A percentile compares a stretch with the other conserved stretches of the same genome.
Evolutionary conservation across 305 asterid species (phyloP).

Genomic region (Solanum chacoense): DNA sequence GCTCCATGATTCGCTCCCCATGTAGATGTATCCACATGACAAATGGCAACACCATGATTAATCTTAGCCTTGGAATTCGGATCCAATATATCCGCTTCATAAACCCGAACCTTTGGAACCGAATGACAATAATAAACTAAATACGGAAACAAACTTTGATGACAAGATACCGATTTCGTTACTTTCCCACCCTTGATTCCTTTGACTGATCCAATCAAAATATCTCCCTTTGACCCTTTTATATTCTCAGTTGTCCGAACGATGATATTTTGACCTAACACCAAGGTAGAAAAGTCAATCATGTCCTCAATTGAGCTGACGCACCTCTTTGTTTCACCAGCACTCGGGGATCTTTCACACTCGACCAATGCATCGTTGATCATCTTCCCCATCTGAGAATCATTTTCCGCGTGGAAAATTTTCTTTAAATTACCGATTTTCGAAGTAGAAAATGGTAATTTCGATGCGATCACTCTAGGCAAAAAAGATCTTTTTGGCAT

Average conservation of each 20-base stretch:
- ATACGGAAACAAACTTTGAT: conserved; percentile 71
- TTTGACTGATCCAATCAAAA: conserved; percentile 43
- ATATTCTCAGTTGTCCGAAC: conserved; percentile 49
- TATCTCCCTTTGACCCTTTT: conserved; percentile 26
- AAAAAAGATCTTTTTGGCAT: conserved; percentile 88
- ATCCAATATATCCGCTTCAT: conserved; percentile 66
- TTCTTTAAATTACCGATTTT: conserved; percentile 29
- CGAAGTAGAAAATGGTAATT: conserved; percentile 62
- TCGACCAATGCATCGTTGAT: conserved; percentile 31
- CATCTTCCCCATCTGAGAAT: conserved; percentile 37
- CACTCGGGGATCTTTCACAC: conserved; percentile 60
- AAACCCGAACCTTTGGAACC: conserved; percentile 79
- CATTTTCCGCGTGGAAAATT: conserved; percentile 46
- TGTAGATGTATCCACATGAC: conserved; percentile 64
- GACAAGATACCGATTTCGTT: conserved; percentile 75
- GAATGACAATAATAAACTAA: conserved; percentile 81
- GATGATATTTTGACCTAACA: conserved; percentile 49
- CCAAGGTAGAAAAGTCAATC: conserved; percentile 72
- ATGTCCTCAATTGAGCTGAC: conserved; percentile 70
- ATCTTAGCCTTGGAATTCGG: conserved; percentile 34
- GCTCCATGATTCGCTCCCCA: conserved; percentile 87
- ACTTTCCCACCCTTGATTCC: conserved; percentile 56
- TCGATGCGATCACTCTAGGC: conserved; percentile 56
- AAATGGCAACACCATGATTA: conserved; percentile 67
- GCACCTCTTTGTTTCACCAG: conserved; percentile 58